A percentile compares a stretch with the other conserved stretches of the same genome.
These are phyloP conservation scores for Ceratocystis huliohia DNA, from an alignment of 2,329 filamentous ascomycete genomes.

Conservation along the genomic window DNA sequence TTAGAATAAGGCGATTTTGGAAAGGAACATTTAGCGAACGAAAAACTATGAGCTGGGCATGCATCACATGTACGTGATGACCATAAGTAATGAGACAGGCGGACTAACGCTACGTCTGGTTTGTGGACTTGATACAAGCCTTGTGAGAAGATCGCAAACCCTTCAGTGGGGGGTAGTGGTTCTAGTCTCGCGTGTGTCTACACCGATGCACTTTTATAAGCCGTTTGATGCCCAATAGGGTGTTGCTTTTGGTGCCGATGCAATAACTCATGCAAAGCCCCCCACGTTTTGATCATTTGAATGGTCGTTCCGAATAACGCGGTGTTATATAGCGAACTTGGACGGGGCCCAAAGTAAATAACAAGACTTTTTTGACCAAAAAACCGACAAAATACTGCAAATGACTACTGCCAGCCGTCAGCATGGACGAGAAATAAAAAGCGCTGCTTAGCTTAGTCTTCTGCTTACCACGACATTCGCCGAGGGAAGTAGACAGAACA, in stretches of 20 bases:
- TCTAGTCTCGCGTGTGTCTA: background rate
- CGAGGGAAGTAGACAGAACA: no score
- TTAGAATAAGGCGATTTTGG: background rate
- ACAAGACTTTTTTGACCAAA: background rate
- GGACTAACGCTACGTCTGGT: background rate
- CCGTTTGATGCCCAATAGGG: conserved; percentile 13
- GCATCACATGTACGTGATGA: conserved; percentile 13
- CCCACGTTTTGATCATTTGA: conserved; percentile 12
- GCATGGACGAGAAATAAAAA: background rate
- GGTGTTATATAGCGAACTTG: background rate
- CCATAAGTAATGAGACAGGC: conserved; percentile 15
- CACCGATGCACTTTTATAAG: background rate
- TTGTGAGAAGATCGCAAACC: background rate
- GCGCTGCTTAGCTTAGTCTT: background rate
- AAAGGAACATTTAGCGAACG: background rate
- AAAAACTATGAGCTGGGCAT: conserved; percentile 17
- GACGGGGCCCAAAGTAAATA: background rate
- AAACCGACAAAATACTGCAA: background rate
- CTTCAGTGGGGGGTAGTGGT: background rate
- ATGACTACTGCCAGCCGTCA: background rate
- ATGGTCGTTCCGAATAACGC: background rate
- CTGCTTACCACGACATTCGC: background rate
- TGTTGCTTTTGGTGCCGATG: conserved; percentile 15
- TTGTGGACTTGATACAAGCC: background rate
- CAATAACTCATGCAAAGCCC: conserved; percentile 16